Percentiles rank a stretch among this genome's conserved stretches.
Conservation (phyloP, 495 filamentous ascomycete species). For the Niebla homalea region DNA sequence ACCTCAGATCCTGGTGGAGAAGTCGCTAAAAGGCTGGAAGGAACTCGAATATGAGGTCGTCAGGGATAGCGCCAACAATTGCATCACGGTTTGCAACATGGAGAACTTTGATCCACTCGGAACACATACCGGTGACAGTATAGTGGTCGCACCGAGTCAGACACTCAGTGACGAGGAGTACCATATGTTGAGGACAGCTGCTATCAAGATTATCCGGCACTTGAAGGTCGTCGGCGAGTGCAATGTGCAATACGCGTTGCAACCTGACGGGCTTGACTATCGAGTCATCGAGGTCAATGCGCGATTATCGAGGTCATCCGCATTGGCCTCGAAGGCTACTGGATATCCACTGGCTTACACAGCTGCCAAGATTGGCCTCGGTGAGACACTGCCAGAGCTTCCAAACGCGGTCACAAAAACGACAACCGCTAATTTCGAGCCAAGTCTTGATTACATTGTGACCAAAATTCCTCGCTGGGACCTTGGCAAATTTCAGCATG, state of each 20-base stretch:
- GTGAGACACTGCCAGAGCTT: slow-evolving; percentile 85
- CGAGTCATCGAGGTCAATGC: slow-evolving; percentile 98
- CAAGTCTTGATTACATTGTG: slow-evolving; percentile 91
- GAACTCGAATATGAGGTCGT: slow-evolving; percentile 98
- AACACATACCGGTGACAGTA: slow-evolving; percentile 93
- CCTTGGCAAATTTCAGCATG: slow-evolving; percentile 95
- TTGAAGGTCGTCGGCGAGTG: slow-evolving; percentile 94
- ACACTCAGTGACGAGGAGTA: slow-evolving; percentile 95
- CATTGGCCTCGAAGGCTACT: slow-evolving; percentile 90
- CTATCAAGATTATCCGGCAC: slow-evolving; percentile 92
- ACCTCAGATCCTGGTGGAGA: slow-evolving; percentile 94
- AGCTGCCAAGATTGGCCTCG: slow-evolving; percentile 91
- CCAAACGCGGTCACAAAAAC: slow-evolving; percentile 97
- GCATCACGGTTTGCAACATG: slow-evolving; percentile 99
- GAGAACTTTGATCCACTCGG: slow-evolving; percentile 97
- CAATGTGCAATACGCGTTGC: slow-evolving; percentile 94
- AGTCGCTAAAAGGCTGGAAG: slow-evolving; percentile 99
- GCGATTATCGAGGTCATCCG: slow-evolving; percentile 86
- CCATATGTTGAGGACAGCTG: slow-evolving; percentile 94
- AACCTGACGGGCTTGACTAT: slow-evolving; percentile 90
- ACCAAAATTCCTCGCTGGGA: slow-evolving; percentile 99
- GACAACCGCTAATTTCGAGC: slow-evolving; percentile 97
- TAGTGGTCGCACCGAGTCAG: slow-evolving; percentile 91
- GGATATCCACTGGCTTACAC: slow-evolving; percentile 95
- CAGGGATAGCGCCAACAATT: slow-evolving; percentile 86